Evolutionary conservation across 1,139 yeast genomes (phyloP), one percentile per base, ranked within the genome.

Genomic region (Sugiyamaella castrensis): DNA sequence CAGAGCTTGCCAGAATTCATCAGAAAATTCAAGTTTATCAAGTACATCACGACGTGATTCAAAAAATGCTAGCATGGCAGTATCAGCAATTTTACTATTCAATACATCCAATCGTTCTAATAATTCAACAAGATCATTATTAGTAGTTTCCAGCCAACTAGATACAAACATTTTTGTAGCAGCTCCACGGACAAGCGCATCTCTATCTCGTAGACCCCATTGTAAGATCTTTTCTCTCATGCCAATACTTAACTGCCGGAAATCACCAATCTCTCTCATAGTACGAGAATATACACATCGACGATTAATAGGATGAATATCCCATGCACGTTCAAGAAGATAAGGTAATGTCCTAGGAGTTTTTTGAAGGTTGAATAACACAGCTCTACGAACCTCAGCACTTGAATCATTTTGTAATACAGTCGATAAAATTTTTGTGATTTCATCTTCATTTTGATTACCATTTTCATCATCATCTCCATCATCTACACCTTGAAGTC

Each of bases 141-240:
- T 76, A 10, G 83, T 78, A 2, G 78, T 71, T 24, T 78, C 79
- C 47, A 87, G 75, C 98, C 98, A 92, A 42, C 77, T 76, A 28
- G 72, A 71, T 7, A 86, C 76, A 47, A 92, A 75, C 81, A 89
- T 77, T 54, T 79, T 79, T 0, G 76, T 70, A 1, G 96, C 89
- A 0, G 96, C 94, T 28, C 71, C 71, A 54, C 81, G 74, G 1
- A 92, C 98, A 5, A 74, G 61, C 7, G 75, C 79, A 55, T 91
- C 96, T 56, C 98, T 80, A 67, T 92, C 98, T 55, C 81, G 80
- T 44, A 92, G 72, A 1, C 98, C 98, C 89, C 95, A 87, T 43
- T 75, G 74, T 30, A 92, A 71, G 19, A 92, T 65, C 54, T 77
- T 76, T 52, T 85, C 92, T 45, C 96, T 71, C 45, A 79, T 73